Percentiles rank a stretch among this genome's conserved stretches.
Evolutionary conservation across 208 protist species (phyloP).

Genomic region (Wallacemonas sp.): DNA sequence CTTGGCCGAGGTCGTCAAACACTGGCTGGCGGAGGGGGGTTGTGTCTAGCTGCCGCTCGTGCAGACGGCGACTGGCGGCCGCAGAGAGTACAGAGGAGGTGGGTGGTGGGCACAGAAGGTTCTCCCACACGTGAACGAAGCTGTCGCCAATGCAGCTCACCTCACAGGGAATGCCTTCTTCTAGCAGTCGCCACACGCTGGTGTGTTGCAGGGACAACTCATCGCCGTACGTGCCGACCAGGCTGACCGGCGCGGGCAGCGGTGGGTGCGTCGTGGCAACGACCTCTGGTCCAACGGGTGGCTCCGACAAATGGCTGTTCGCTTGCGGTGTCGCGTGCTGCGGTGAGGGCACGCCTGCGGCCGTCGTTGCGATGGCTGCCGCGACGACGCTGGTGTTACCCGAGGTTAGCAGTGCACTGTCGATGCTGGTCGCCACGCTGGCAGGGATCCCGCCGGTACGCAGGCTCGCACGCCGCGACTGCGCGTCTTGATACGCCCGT

Average conservation of each 20-base stretch:
- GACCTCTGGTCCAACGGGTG: too few relatives aligned
- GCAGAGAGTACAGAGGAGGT: not conserved
- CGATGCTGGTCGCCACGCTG: not conserved
- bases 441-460: not conserved
- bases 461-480: conserved; percentile 1
- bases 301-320: too few relatives aligned
- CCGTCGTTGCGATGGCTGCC: not conserved
- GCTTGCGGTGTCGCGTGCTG: too few relatives aligned
- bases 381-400: not conserved
- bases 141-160: conserved; percentile 43
- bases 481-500: not conserved
- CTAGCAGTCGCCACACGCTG: conserved; percentile 48
- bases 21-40: not conserved
- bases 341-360: too few relatives aligned
- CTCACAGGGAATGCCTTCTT: conserved; percentile 74
- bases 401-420: not conserved
- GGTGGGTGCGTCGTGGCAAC: too few relatives aligned
- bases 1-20: not conserved
- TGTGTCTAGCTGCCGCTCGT: too few relatives aligned
- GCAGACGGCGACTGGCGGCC: not conserved
- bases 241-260: conserved; percentile 26
- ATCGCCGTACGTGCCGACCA: conserved; percentile 58
- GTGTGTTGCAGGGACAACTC: conserved; percentile 62
- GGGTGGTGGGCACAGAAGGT: not conserved
- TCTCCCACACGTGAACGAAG: conserved; percentile 5